phyloP scores from a whole-genome alignment of 2,329 filamentous ascomycete genomes.

The Ceratocystiopsis sp. region DNA sequence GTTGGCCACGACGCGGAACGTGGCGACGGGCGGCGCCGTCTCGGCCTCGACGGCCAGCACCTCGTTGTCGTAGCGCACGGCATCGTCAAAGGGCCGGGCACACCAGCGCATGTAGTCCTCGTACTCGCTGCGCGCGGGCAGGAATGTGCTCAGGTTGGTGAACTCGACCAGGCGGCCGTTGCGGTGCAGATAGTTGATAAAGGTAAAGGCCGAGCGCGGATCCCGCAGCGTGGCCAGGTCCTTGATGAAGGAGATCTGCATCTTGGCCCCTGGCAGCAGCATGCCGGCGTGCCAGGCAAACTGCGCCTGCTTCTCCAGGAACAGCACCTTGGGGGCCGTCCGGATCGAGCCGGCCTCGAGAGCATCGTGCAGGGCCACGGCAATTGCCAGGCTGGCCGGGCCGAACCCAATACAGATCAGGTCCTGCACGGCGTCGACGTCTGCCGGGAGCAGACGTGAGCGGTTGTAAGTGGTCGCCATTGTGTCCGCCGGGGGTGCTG shows the following conservation, averaged over 20 bases:
- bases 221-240: constrained; percentile 82
- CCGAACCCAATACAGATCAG: constrained; percentile 86
- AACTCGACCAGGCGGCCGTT: constrained; percentile 76
- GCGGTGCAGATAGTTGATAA: constrained; percentile 80
- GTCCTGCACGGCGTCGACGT: constrained; percentile 53
- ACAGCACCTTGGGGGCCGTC: constrained; percentile 52
- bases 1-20: constrained; percentile 50
- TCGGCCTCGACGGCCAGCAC: constrained; percentile 53
- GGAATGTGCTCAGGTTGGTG: constrained; percentile 76
- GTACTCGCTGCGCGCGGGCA: constrained; percentile 74
- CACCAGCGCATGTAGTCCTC: constrained; percentile 96
- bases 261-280: constrained; percentile 81
- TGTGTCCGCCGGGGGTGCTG: neutral
- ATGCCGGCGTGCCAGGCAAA: constrained; percentile 95
- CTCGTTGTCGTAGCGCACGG: constrained; percentile 62
- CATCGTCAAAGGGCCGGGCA: constrained; percentile 55
- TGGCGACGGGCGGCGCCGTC: constrained; percentile 40
- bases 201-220: constrained; percentile 82
- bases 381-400: constrained; percentile 76
- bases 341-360: constrained; percentile 34
- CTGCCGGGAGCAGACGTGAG: constrained; percentile 2
- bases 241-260: constrained; percentile 98
- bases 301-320: constrained; percentile 66
- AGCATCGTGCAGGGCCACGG: constrained; percentile 75
- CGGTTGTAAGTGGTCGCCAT: neutral